phyloP scores from a whole-genome alignment of 192 early-diverging fungal species.

The Backusella mclennaniae region DNA sequence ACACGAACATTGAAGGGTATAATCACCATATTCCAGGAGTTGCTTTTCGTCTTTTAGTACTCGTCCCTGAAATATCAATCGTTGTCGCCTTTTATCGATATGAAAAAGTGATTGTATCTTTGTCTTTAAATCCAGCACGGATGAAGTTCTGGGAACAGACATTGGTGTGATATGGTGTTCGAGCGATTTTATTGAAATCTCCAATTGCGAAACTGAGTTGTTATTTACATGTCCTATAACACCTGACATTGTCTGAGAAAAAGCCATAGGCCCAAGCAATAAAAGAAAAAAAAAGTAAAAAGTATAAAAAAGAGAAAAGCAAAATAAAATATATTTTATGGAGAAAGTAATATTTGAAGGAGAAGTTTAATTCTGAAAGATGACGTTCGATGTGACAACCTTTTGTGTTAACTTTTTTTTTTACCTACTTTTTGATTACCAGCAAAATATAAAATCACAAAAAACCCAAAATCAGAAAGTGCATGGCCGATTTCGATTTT shows the following conservation, averaged over 20 bases:
- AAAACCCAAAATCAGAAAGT: not conserved
- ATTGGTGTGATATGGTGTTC: not conserved
- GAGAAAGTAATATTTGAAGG: not conserved
- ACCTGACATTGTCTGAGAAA: constrained; percentile 4
- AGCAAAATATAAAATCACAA: not conserved
- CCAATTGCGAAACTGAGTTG: not conserved
- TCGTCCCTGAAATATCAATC: constrained; percentile 4
- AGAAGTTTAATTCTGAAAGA: not conserved
- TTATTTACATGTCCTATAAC: not conserved
- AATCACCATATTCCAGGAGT: not conserved
- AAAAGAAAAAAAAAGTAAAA: not conserved
- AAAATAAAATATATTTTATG: not conserved
- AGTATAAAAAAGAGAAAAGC: not conserved
- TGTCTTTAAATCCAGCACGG: not conserved
- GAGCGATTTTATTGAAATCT: not conserved
- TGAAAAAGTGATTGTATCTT: not conserved
- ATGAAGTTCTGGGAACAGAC: not conserved
- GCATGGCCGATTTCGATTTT: not conserved
- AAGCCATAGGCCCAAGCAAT: not conserved
- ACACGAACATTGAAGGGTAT: not conserved
- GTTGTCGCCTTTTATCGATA: not conserved
- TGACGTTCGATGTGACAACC: constrained; percentile 1
- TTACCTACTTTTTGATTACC: not conserved
- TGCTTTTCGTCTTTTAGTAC: not conserved
- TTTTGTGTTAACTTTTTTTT: not conserved